Conservation (phyloP, 192 early-diverging fungal genomes). For the Umbelopsis sp. region DNA sequence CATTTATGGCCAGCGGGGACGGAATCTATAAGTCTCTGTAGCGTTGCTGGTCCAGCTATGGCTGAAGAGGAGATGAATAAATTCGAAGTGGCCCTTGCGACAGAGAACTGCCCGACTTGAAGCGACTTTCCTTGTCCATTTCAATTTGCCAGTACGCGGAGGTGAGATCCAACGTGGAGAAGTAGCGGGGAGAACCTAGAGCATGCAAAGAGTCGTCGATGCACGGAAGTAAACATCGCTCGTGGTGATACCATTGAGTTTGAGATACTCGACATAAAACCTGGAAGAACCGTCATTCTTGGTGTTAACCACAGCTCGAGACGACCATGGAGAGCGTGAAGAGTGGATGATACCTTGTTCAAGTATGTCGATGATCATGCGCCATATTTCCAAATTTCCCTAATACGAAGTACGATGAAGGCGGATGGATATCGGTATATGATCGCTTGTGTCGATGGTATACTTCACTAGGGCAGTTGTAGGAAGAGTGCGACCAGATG, state of each 20-base stretch:
- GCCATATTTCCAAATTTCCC: slow-evolving; percentile 15
- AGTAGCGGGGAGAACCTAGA: slow-evolving; percentile 28
- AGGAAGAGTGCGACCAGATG: background rate
- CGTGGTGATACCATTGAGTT: slow-evolving; percentile 47
- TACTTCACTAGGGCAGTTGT: background rate
- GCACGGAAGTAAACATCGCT: slow-evolving; percentile 48
- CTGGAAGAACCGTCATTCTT: slow-evolving; percentile 49
- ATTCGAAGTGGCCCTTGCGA: slow-evolving; percentile 20
- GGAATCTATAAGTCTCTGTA: slow-evolving; percentile 40
- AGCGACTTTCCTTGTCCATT: slow-evolving; percentile 4
- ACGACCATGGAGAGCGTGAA: slow-evolving; percentile 41
- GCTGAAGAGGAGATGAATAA: slow-evolving; percentile 33
- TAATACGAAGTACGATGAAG: slow-evolving; percentile 21
- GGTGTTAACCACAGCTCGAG: slow-evolving; percentile 39
- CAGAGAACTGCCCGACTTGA: slow-evolving; percentile 25
- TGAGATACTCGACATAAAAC: slow-evolving; percentile 46
- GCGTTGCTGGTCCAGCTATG: slow-evolving; percentile 32
- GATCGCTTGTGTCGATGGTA: background rate
- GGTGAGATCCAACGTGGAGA: slow-evolving; percentile 45
- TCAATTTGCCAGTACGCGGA: slow-evolving; percentile 42
- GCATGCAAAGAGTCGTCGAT: slow-evolving; percentile 46
- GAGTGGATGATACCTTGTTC: slow-evolving; percentile 39
- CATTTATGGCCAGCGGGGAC: slow-evolving; percentile 30
- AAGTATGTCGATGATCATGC: slow-evolving; percentile 32
- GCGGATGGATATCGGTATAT: background rate